Base-by-base conservation (phyloP, 176 grass and related monocot species). In the Aegilops longissima region DNA sequence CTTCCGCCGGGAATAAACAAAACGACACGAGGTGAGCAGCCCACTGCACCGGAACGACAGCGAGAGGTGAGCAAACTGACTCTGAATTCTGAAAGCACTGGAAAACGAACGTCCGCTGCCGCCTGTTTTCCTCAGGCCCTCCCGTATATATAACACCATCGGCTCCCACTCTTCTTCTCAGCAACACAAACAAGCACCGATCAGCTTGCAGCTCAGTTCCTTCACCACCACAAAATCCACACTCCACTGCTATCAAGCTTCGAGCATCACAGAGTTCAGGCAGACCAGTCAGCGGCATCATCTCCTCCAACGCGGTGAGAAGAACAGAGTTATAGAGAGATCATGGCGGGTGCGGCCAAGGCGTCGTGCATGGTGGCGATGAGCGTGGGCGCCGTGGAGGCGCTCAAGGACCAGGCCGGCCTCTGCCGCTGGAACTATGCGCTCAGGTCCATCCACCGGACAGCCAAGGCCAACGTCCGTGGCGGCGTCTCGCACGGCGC, bases 391-490 rank as follows among this genome's bases (percentile, higher is more conserved):
- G 84, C 91, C 0, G 91, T 93, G 68, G 91, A 93, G 44, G 87
- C 68, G 5, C 75, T 93, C 47, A 93, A 93, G 34, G 87, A 92
- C 36, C 92, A 94, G 56, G 68, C 51, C 0, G 89, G 92, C 0
- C 86, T 91, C 6, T 91, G 86, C 62, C 62, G 92, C 18, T 93
- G 92, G 92, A 93, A 91, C 88, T 89, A 91, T 45, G 86, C 86
- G 6, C 21, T 89, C 20, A 2, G n/a, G 2, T 73, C 70, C 12
- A 45, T 73, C 70, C 39, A 73, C 39, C 70, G 70, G 5, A 39
- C 39, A 1, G n/a, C 70, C 70, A 73, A 70, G 63, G 63, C 33
- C 33, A 72, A n/a, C n/a, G n/a, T n/a, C n/a, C n/a, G n/a, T n/a
- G n/a, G n/a, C n/a, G n/a, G n/a, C n/a, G n/a, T n/a, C n/a, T n/a